These are phyloP conservation scores for Dothistroma pini DNA, from an alignment of 2,329 filamentous ascomycete species.

Conservation along the genomic window DNA sequence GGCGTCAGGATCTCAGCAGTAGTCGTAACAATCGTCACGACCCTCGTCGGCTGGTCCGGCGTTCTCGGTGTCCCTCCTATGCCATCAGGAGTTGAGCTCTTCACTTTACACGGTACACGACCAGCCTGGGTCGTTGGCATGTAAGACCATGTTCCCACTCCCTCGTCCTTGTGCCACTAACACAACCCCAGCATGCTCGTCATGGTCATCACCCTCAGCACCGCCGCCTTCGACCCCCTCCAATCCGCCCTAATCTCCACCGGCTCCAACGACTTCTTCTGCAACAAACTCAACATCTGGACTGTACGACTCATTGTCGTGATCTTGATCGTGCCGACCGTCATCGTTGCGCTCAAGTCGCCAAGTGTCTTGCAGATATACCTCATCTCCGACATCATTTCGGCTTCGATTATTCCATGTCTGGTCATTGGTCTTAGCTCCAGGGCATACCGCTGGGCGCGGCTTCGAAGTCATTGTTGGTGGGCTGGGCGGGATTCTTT, in stretches of 20 bases:
- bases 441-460: conserved; percentile 66
- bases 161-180: not conserved
- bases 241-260: conserved; percentile 76
- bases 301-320: conserved; percentile 67
- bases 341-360: conserved; percentile 69
- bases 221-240: conserved; percentile 74
- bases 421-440: conserved; percentile 69
- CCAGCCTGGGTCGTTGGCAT: conserved; percentile 80
- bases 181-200: conserved; percentile 55
- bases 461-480: conserved; percentile 78
- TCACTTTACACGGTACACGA: conserved; percentile 67
- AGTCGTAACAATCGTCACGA: conserved; percentile 64
- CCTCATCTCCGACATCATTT: conserved; percentile 75
- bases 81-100: conserved; percentile 68
- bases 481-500: conserved; percentile 71
- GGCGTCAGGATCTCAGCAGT: conserved; percentile 67
- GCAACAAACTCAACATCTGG: conserved; percentile 74
- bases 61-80: conserved; percentile 60
- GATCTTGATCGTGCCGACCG: conserved; percentile 67
- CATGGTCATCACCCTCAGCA: conserved; percentile 67
- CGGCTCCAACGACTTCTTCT: conserved; percentile 81
- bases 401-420: conserved; percentile 70
- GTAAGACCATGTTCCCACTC: not conserved
- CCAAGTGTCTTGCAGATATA: conserved; percentile 77
- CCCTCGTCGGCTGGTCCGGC: conserved; percentile 73